These are phyloP conservation scores for Atkinsonella texensis DNA, from an alignment of 2,329 filamentous ascomycete species.

Conservation along the genomic window DNA sequence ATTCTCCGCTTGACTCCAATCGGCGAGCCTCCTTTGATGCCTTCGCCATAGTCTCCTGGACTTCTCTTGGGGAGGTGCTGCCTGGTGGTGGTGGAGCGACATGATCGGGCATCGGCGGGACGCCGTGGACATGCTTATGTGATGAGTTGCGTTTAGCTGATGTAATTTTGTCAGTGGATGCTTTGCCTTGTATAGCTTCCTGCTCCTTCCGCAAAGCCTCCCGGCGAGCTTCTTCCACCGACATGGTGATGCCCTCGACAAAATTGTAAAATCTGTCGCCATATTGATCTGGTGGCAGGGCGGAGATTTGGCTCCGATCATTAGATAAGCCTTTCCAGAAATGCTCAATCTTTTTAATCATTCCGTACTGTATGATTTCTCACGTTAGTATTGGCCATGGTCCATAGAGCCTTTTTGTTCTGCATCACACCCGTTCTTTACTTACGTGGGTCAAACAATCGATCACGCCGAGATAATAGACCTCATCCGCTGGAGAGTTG, in stretches of 20 bases:
- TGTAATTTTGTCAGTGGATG: constrained; percentile 17
- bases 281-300: constrained; percentile 79
- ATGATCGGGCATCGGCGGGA: constrained; percentile 35
- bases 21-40: constrained; percentile 26
- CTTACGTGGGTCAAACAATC: constrained; percentile 94
- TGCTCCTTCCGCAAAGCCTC: constrained; percentile 48
- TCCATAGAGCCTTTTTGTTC: neutral
- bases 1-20: constrained; percentile 19
- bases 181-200: constrained; percentile 35
- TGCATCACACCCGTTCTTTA: constrained; percentile 13
- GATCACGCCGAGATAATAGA: constrained; percentile 97
- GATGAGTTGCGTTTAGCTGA: constrained; percentile 27
- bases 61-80: constrained; percentile 23
- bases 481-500: constrained; percentile 71
- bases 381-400: constrained; percentile 1
- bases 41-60: constrained; percentile 27
- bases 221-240: constrained; percentile 68
- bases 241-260: constrained; percentile 83
- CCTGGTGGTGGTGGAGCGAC: constrained; percentile 29
- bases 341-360: constrained; percentile 89
- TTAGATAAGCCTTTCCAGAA: constrained; percentile 90
- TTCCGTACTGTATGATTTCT: constrained; percentile 59
- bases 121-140: constrained; percentile 18
- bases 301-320: constrained; percentile 80
- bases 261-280: constrained; percentile 91